Base-by-base conservation (phyloP, 2,329 filamentous ascomycete species). In the Pseudopithomyces maydicus region DNA sequence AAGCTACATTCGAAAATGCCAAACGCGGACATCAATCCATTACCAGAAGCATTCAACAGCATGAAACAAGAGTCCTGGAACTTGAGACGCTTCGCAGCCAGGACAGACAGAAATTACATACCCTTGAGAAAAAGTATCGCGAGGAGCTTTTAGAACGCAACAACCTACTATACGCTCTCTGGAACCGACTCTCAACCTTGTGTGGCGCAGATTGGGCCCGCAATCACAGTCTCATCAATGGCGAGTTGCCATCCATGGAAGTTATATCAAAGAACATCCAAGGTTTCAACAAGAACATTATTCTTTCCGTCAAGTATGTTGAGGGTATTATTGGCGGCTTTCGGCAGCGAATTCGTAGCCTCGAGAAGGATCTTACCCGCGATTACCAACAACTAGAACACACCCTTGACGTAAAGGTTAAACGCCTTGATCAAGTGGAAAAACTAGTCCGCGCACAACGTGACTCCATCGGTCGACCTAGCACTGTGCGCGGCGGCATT, bases 121-220 rank as follows among this genome's bases (percentile, higher is more conserved):
- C 84, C 52, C 83, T 97, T 7, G 95, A 99, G 76, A 83, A 88
- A 62, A 86, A 88, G 56, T 90, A 91, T 76, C 90, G 90, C 65
- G 93, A 97, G 51, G 92, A 98, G 77, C 84, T 98, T 38, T 85
- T 84, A 42, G 95, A 98, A 77, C 88, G 95, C 54, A 97, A 98
- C 77, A 90, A 91, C 58, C 81, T 99, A 51, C 83, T 98, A 17
- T 85, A 97, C 20, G 84, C 87, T n/a, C 80, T 98, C 5, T 99
- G 95, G 95, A 94, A 94, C 61, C 86, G 90, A 44, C 83, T 99
- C 8, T 93, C 91, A 3, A 84, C 86, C 0, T 83, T 98, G 42
- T 98, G 95, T 68, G 95, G 95, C 11, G 85, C 87, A 0, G 95
- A 98, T 71, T 99, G 95, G 94, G 87, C 90, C 4, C 90, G 97